A percentile compares a stretch with the other conserved stretches of the same genome.
Conservation (phyloP, 371 early-diverging fungal species). For the Mucor irregularis region DNA sequence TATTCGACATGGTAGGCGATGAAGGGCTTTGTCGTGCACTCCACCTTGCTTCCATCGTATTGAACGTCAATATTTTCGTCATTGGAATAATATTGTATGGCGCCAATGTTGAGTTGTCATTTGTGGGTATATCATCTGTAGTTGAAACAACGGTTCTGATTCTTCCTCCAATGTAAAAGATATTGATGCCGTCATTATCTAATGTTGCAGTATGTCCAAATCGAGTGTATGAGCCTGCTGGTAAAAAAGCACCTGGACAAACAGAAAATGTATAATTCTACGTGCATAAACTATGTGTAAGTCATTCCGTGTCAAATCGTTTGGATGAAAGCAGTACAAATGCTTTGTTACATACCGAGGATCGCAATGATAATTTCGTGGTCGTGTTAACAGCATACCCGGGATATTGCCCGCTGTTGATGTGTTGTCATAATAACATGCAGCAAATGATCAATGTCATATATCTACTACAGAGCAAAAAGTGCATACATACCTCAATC, state of each 20-base stretch:
- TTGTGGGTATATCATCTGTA: not conserved
- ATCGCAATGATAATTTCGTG: not conserved
- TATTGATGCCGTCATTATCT: conserved; percentile 4
- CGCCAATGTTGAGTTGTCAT: not conserved
- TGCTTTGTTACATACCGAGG: not conserved
- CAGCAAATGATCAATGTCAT: not conserved
- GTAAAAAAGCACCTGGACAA: conserved; percentile 8
- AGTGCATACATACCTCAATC: conserved; percentile 5
- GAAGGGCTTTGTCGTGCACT: not conserved
- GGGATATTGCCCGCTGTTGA: conserved; percentile 10
- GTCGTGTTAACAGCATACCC: conserved; percentile 11
- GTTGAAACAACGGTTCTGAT: not conserved
- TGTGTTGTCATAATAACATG: not conserved
- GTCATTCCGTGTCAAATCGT: too few relatives aligned
- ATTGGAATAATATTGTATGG: conserved; percentile 4
- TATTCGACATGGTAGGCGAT: not conserved
- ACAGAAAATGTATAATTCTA: conserved; percentile 8
- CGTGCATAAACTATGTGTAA: too few relatives aligned
- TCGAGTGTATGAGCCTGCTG: not conserved
- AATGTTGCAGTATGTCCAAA: conserved; percentile 22
- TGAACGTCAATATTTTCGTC: conserved; percentile 9
- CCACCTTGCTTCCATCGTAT: conserved; percentile 12
- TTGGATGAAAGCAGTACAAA: too few relatives aligned
- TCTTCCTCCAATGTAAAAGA: conserved; percentile 20
- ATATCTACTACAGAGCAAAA: too few relatives aligned